Percentiles rank a stretch among this genome's conserved stretches.
These are phyloP conservation scores for Hanseniaspora vineae DNA, from an alignment of 805 yeast genomes.

Conservation along the genomic window DNA sequence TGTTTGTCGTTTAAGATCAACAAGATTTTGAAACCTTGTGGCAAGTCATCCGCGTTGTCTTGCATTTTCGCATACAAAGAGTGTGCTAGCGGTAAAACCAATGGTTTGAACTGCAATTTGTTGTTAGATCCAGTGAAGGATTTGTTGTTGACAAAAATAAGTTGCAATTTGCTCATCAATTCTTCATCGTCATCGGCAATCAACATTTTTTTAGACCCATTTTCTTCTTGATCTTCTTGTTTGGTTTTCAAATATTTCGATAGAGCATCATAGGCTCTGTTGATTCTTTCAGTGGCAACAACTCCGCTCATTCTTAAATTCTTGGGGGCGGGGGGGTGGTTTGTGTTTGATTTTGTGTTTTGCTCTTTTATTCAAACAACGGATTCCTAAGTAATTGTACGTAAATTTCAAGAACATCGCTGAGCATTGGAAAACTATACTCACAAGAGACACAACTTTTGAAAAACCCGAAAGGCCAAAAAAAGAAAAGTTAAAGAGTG, in stretches of 20 bases:
- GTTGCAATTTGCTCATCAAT: conserved; percentile 31
- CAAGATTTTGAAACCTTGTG: conserved; percentile 26
- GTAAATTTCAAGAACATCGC: too few species aligned
- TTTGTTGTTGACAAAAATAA: conserved; percentile 54
- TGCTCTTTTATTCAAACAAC: too few species aligned
- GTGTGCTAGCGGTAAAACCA: conserved; percentile 28
- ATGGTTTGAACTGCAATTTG: conserved; percentile 39
- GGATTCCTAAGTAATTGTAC: too few species aligned
- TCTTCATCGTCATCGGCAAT: conserved; percentile 51
- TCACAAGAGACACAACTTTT: too few species aligned
- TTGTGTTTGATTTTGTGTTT: neutral
- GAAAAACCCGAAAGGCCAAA: too few species aligned
- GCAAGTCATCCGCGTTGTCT: conserved; percentile 17
- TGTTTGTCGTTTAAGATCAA: conserved; percentile 27
- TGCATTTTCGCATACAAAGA: conserved; percentile 22
- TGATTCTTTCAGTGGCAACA: neutral
- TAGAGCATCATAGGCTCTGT: neutral
- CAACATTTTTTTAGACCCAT: conserved; percentile 11
- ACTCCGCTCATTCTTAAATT: neutral
- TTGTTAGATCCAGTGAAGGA: conserved; percentile 41
- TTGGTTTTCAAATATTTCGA: neutral
- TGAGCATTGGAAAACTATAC: too few species aligned
- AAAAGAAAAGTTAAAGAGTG: too few species aligned
- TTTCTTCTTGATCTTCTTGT: neutral
- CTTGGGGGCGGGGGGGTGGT: neutral